These are phyloP conservation scores for Apiospora kogelbergensis DNA, from an alignment of 2,329 filamentous ascomycete species.

Conservation along the genomic window DNA sequence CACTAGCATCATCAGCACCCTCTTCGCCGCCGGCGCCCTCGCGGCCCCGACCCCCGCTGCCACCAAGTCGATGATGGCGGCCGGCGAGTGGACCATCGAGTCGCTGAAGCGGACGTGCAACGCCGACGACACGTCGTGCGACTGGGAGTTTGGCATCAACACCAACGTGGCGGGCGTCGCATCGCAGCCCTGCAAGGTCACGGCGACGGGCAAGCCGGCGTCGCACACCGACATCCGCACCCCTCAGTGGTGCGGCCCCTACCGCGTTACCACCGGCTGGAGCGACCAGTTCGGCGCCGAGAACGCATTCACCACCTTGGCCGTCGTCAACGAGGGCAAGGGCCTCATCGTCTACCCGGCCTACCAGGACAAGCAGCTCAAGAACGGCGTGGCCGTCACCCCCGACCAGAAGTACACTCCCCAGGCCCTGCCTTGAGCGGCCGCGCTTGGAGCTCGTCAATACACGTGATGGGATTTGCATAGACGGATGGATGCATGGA, in stretches of 20 bases:
- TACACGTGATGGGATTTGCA: background rate
- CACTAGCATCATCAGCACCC: conserved; percentile 11
- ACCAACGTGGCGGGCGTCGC: conserved; percentile 24
- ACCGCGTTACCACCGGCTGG: conserved; percentile 55
- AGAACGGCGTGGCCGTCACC: conserved; percentile 8
- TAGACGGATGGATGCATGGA: background rate
- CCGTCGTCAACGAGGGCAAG: conserved; percentile 45
- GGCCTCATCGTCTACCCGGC: conserved; percentile 50
- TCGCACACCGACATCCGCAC: conserved; percentile 38
- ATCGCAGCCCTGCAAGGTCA: conserved; percentile 37
- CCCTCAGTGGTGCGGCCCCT: conserved; percentile 44
- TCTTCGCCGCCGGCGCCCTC: conserved; percentile 13
- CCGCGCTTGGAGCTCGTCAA: background rate
- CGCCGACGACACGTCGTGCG: conserved; percentile 35
- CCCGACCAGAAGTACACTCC: conserved; percentile 17
- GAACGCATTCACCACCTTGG: conserved; percentile 54
- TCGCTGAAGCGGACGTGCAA: conserved; percentile 39
- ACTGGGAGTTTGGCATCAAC: conserved; percentile 42
- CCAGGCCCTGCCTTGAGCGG: background rate
- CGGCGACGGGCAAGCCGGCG: conserved; percentile 31
- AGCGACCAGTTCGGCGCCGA: conserved; percentile 54
- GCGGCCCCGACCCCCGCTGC: conserved; percentile 7
- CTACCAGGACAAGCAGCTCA: conserved; percentile 49
- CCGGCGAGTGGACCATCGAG: conserved; percentile 40
- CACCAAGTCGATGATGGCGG: conserved; percentile 17